Evolutionary conservation across 2,329 filamentous ascomycete genomes (phyloP).

Genomic region (Chaetomiaceae sp.): DNA sequence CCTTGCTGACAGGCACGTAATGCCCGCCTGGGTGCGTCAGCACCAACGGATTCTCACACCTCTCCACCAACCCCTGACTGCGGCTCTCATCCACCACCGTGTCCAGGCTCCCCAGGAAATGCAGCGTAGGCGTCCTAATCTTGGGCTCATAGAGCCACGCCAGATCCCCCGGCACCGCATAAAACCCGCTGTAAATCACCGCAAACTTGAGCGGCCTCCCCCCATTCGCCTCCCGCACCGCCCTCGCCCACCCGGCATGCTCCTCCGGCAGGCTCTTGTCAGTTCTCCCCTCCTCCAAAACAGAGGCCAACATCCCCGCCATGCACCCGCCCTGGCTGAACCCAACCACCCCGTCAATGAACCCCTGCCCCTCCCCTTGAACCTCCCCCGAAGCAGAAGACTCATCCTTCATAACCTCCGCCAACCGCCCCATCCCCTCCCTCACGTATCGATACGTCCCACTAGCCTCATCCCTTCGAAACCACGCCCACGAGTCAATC

Average conservation of each 20-base stretch:
- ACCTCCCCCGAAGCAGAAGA: neutral
- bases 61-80: slow-evolving; percentile 62
- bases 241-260: slow-evolving; percentile 40
- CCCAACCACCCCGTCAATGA: slow-evolving; percentile 66
- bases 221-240: slow-evolving; percentile 47
- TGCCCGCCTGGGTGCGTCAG: slow-evolving; percentile 82
- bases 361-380: neutral
- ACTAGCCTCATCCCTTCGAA: slow-evolving; percentile 61
- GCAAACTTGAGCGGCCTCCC: slow-evolving; percentile 59
- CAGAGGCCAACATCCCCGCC: slow-evolving; percentile 65
- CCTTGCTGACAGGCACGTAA: slow-evolving; percentile 78
- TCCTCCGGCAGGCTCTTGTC: neutral
- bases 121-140: slow-evolving; percentile 72
- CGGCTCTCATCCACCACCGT: slow-evolving; percentile 79
- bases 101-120: slow-evolving; percentile 79
- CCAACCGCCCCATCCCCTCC: slow-evolving; percentile 61
- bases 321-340: slow-evolving; percentile 77
- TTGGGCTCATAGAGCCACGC: slow-evolving; percentile 68
- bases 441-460: slow-evolving; percentile 65
- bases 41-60: slow-evolving; percentile 52
- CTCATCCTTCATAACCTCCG: slow-evolving; percentile 46
- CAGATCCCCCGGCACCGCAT: slow-evolving; percentile 57
- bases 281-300: slow-evolving; percentile 56
- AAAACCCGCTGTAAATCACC: slow-evolving; percentile 74
- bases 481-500: slow-evolving; percentile 79